phyloP scores from a whole-genome alignment of 805 yeast genomes.

The Metschnikowia colocasiae region DNA sequence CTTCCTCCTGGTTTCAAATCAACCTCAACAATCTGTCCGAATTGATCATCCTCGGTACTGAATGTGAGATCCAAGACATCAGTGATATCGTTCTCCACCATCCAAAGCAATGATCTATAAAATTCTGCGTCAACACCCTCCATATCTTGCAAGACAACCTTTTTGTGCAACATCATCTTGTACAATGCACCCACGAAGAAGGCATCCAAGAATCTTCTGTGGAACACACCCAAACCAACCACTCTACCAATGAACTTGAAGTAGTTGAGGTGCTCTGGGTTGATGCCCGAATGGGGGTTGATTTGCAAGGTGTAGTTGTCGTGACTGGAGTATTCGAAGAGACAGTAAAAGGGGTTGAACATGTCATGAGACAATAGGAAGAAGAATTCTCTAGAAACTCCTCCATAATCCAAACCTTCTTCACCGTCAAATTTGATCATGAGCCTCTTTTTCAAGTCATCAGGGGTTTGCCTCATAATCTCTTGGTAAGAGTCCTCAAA shows the following conservation, averaged over 20 bases:
- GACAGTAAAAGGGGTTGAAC: slow-evolving; percentile 97
- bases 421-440: slow-evolving; percentile 99
- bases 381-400: slow-evolving; percentile 97
- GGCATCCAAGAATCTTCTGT: slow-evolving; percentile 94
- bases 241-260: slow-evolving; percentile 98
- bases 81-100: slow-evolving; percentile 89
- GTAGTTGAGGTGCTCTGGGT: slow-evolving; percentile 96
- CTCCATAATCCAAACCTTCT: slow-evolving; percentile 99
- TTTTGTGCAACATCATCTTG: slow-evolving; percentile 94
- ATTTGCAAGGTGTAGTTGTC: slow-evolving; percentile 97
- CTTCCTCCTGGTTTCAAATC: slow-evolving; percentile 89
- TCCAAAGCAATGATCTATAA: slow-evolving; percentile 93
- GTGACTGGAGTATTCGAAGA: slow-evolving; percentile 95
- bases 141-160: slow-evolving; percentile 94
- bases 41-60: slow-evolving; percentile 86
- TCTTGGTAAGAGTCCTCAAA: slow-evolving; percentile 98
- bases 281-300: slow-evolving; percentile 94
- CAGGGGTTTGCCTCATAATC: slow-evolving; percentile 98
- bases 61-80: slow-evolving; percentile 80
- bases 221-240: slow-evolving; percentile 97
- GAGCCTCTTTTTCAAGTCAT: slow-evolving; percentile 92
- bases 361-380: slow-evolving; percentile 94
- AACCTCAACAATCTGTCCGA: slow-evolving; percentile 85
- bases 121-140: slow-evolving; percentile 98
- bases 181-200: slow-evolving; percentile 97